Base-by-base conservation (phyloP, 2,329 filamentous ascomycete genomes). In the Aspergillus versicolor region DNA sequence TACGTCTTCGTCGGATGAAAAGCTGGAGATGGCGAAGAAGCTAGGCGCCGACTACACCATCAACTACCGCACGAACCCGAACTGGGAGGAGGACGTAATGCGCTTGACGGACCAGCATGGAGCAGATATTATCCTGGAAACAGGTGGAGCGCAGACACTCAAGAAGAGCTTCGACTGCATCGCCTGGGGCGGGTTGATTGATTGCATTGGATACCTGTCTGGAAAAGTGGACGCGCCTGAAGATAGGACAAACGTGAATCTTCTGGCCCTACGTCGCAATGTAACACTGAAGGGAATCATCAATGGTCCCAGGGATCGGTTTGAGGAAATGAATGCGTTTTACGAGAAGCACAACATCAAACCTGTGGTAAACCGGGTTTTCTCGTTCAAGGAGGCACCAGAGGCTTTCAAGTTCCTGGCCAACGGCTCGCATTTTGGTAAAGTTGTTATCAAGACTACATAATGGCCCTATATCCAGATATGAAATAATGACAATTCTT, bases 251-350 rank as follows among this genome's bases (percentile, higher is more conserved):
- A 86, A 87, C 61, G 81, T 86, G 13, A 88, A 88, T 63, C 72
- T 88, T 27, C 73, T 83, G 17, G 77, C 80, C 2, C 63, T 83
- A 44, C 73, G 75, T 59, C 73, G 79, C 21, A 84, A 78, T 42
- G 78, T 83, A 1, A 83, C 81, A 2, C 65, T 84, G 7, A 83
- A 82, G 67, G 81, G 87, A 0, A 81, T 88, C 6, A 64, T 88
- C 27, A 88, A 88, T 67, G 87, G 86, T 0, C 84, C 86, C 0
- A 79, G 78, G 61, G 82, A 84, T 60, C 73, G 79, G 41, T 81
- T 76, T 38, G 72, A 76, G 60, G 73, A 75, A 54, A 70, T 75
- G 69, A 47, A 71, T 11, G 56, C 42, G 1, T 75, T 75, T 60
- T 73, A 71, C 30, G 69, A 74, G 51, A 58, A 58, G 52, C 68